Percentiles rank a stretch among this genome's conserved stretches.
Evolutionary conservation across 164 flowering plant genomes (phyloP).

Genomic region (Sedum album): DNA sequence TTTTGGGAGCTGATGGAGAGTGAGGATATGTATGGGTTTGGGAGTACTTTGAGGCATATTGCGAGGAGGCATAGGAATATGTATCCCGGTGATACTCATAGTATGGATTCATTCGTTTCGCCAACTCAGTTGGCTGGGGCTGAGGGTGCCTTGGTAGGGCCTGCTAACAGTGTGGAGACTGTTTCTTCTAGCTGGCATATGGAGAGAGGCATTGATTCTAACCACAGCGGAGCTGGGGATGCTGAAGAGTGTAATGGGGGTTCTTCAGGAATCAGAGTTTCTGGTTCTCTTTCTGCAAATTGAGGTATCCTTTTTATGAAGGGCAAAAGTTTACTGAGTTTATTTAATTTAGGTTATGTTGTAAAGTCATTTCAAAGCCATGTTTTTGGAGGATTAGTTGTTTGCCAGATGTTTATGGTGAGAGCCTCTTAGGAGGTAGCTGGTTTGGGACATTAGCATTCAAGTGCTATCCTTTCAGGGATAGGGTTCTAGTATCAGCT

Average conservation of each 20-base stretch:
- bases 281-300: slow-evolving; percentile 9
- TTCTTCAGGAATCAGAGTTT: slow-evolving; percentile 27
- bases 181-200: slow-evolving; percentile 31
- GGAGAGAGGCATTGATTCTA: slow-evolving; percentile 19
- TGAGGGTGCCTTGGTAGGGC: slow-evolving; percentile 14
- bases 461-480: background rate
- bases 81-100: slow-evolving; percentile 13
- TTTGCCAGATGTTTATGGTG: background rate
- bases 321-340: no score
- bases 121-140: slow-evolving; percentile 8
- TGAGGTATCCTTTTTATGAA: slow-evolving; percentile 14
- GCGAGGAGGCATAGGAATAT: slow-evolving; percentile 31
- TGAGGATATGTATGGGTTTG: slow-evolving; percentile 27
- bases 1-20: slow-evolving; percentile 31
- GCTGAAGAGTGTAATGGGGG: slow-evolving; percentile 26
- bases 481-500: background rate
- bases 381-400: background rate
- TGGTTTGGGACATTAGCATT: background rate
- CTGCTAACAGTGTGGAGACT: slow-evolving; percentile 40
- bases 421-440: background rate
- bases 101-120: background rate
- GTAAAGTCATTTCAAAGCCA: background rate
- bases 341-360: background rate
- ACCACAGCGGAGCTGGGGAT: slow-evolving; percentile 12
- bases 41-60: slow-evolving; percentile 31